These are phyloP conservation scores for Phytophthora podocarpi DNA, from an alignment of 352 stramenopile genomes.

Conservation along the genomic window DNA sequence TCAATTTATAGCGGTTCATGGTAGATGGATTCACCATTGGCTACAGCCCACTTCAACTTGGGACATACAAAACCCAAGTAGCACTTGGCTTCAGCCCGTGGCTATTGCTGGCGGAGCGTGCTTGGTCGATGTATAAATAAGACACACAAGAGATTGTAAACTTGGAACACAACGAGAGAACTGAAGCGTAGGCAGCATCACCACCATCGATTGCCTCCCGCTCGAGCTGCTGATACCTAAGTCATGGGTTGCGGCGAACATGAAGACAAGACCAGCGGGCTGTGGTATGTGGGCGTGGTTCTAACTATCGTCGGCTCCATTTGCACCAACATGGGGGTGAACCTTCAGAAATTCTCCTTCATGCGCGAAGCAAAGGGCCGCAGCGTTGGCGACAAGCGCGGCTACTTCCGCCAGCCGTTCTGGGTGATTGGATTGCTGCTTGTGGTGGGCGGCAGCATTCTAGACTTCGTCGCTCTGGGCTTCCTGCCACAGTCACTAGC, in stretches of 20 bases:
- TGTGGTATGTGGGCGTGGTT: conserved; percentile 85
- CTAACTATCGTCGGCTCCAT: conserved; percentile 74
- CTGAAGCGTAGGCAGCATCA: neutral
- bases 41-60: conserved; percentile 42
- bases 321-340: conserved; percentile 85
- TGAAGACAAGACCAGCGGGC: conserved; percentile 14
- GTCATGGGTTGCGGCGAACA: conserved; percentile 26
- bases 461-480: conserved; percentile 80
- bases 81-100: neutral
- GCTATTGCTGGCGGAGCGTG: conserved; percentile 22
- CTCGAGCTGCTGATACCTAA: neutral
- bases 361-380: conserved; percentile 78
- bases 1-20: neutral
- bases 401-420: conserved; percentile 74
- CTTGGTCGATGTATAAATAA: too few relatives aligned
- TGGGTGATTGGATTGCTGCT: conserved; percentile 83
- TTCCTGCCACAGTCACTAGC: conserved; percentile 85
- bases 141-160: too few relatives aligned
- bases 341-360: conserved; percentile 91
- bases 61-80: conserved; percentile 21
- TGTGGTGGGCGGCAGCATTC: conserved; percentile 67
- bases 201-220: neutral
- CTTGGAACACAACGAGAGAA: conserved; percentile 6
- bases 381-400: conserved; percentile 57
- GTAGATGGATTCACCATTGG: conserved; percentile 4